These are phyloP conservation scores for Fusarium udum DNA, from an alignment of 2,329 filamentous ascomycete species.

Conservation along the genomic window DNA sequence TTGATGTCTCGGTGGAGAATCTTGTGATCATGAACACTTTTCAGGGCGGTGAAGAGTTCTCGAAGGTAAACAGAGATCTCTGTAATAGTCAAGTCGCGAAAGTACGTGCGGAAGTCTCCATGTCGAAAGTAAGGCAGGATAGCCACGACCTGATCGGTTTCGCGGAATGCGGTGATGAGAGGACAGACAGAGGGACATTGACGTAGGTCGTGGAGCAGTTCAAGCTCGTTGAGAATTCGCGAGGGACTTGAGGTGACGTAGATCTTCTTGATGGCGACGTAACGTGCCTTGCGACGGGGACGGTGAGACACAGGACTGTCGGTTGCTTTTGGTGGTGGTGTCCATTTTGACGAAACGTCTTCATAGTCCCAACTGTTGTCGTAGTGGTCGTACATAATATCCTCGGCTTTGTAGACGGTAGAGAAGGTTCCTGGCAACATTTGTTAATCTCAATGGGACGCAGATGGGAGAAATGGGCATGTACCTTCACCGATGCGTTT, in stretches of 20 bases:
- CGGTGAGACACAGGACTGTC: conserved; percentile 47
- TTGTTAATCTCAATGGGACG: conserved; percentile 11
- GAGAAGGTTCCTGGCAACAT: conserved; percentile 87
- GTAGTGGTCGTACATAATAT: conserved; percentile 84
- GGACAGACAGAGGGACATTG: conserved; percentile 89
- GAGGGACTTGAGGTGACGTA: conserved; percentile 96
- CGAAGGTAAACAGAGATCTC: conserved; percentile 93
- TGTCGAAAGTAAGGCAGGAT: conserved; percentile 96
- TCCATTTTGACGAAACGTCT: conserved; percentile 72
- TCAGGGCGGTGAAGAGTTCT: conserved; percentile 85
- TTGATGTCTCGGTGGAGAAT: conserved; percentile 98
- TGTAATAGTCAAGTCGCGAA: conserved; percentile 83
- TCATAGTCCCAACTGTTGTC: conserved; percentile 88
- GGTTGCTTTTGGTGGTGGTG: conserved; percentile 70
- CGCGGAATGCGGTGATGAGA: conserved; percentile 94
- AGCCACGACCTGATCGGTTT: conserved; percentile 93
- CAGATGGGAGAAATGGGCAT: neutral
- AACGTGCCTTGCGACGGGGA: conserved; percentile 64
- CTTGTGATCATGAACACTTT: conserved; percentile 80
- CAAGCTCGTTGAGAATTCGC: conserved; percentile 95
- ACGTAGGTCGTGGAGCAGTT: conserved; percentile 87
- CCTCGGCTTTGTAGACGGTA: conserved; percentile 98
- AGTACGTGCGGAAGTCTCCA: conserved; percentile 94
- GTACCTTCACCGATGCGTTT: conserved; percentile 96
- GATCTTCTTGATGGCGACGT: conserved; percentile 98